A percentile compares a stretch with the other conserved stretches of the same genome.
Evolutionary conservation across 2,329 filamentous ascomycete species (phyloP).

Genomic region (Rutstroemia sp.): DNA sequence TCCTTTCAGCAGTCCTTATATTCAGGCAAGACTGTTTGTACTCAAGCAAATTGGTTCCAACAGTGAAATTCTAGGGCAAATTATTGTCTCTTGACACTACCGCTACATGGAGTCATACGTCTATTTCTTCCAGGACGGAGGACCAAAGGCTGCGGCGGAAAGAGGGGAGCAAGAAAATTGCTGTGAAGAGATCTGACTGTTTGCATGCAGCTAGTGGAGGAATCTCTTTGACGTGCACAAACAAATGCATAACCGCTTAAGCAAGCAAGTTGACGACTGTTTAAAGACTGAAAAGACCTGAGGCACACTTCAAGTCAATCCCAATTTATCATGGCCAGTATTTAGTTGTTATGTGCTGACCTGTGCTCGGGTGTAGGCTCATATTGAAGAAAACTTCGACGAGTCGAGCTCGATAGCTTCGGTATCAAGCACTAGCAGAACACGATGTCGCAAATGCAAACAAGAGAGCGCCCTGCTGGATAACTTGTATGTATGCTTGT

Average conservation of each 20-base stretch:
- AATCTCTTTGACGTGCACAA: slow-evolving; percentile 6
- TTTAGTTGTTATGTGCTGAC: slow-evolving; percentile 10
- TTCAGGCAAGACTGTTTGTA: slow-evolving; percentile 27
- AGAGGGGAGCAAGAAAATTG: slow-evolving; percentile 21
- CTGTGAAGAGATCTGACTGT: background rate
- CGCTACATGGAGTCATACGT: slow-evolving; percentile 47
- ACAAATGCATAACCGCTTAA: slow-evolving; percentile 28
- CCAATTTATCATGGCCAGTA: background rate
- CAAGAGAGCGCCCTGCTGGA: slow-evolving; percentile 9
- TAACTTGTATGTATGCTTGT: slow-evolving; percentile 15
- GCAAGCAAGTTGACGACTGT: slow-evolving; percentile 33
- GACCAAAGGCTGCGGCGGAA: slow-evolving; percentile 56
- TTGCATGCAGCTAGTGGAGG: slow-evolving; percentile 15
- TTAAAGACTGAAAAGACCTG: slow-evolving; percentile 71
- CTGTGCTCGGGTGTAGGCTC: slow-evolving; percentile 10
- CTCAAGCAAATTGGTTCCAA: slow-evolving; percentile 21
- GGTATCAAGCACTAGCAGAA: slow-evolving; percentile 5
- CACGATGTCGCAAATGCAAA: slow-evolving; percentile 19
- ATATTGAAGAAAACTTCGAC: slow-evolving; percentile 11
- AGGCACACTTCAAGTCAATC: slow-evolving; percentile 34
- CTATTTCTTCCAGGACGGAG: slow-evolving; percentile 37
- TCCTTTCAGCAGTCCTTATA: slow-evolving; percentile 21
- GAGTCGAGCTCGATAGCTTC: slow-evolving; percentile 12
- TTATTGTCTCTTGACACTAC: slow-evolving; percentile 29
- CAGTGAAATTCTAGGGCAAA: slow-evolving; percentile 27